Conservation (phyloP, 2,329 filamentous ascomycete genomes). For the Emergomyces africanus region DNA sequence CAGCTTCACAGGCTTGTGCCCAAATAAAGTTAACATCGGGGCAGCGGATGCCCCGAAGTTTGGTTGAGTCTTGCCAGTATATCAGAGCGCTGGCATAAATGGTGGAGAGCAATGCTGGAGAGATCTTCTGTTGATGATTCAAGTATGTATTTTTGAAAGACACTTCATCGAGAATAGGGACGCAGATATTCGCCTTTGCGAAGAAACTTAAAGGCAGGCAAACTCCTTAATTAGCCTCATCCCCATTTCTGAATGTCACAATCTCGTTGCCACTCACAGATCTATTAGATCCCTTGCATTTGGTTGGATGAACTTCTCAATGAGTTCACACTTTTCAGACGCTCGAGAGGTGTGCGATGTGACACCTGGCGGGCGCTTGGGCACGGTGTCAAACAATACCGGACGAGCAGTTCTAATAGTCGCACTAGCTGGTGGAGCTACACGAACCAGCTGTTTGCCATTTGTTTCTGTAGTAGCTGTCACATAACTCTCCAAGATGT, state of each 20-base stretch:
- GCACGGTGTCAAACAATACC: constrained; percentile 37
- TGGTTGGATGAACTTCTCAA: constrained; percentile 42
- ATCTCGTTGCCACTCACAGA: constrained; percentile 23
- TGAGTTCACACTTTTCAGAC: constrained; percentile 32
- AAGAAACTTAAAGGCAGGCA: constrained; percentile 33
- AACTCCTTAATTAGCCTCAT: neutral
- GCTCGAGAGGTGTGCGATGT: constrained; percentile 13
- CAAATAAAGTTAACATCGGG: constrained; percentile 45
- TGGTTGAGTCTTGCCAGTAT: constrained; percentile 36
- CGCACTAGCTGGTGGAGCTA: constrained; percentile 8
- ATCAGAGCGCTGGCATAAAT: constrained; percentile 41
- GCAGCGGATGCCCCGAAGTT: constrained; percentile 22
- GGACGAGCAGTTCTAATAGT: constrained; percentile 16
- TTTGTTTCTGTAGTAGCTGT: constrained; percentile 17
- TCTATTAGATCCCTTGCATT: constrained; percentile 31
- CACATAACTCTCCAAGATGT: constrained; percentile 42
- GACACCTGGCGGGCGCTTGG: constrained; percentile 31
- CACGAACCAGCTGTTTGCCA: constrained; percentile 13
- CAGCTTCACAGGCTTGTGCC: constrained; percentile 43
- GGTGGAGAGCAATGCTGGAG: constrained; percentile 39
- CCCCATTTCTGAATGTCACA: neutral
- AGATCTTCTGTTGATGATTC: constrained; percentile 33
- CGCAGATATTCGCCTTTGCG: constrained; percentile 37
- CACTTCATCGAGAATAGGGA: constrained; percentile 41
- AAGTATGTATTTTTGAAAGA: constrained; percentile 34